Evolutionary conservation across 208 protist genomes (phyloP), one percentile per base, ranked within the genome.

Genomic region (Trypanosomatidae sp.): DNA sequence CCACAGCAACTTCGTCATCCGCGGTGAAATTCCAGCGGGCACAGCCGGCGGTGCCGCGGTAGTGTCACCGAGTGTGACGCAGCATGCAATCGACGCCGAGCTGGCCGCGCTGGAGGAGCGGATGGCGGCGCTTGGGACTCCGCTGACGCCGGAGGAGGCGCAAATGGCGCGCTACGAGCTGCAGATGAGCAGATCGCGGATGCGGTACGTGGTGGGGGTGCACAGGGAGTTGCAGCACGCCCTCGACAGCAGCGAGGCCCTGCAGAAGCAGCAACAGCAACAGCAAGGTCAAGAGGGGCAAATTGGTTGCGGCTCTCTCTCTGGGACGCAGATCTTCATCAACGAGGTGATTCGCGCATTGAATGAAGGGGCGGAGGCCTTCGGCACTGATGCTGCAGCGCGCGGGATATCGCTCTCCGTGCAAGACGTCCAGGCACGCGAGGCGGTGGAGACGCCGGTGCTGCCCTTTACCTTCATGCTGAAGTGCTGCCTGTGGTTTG

Each of bases 391-490:
- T 12, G 30, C 43, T 2, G 41, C 70, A 1, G 43, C 25, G 49
- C 17, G 43, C 1, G 62, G 41, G 7, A 36, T 0, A 10, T 7
- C 49, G n/a, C 22, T 71, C 9, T 66, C 76, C 0, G 80, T 85
- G n/a, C 77, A 84, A 47, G 71, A 79, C 46, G 69, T 85, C 0
- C 73, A 86, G 22, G 55, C 73, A 4, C 77, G 77, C 3, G 65
- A 79, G 33, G 60, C 41, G 0, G 59, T 90, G 1, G 81, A 81
- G 39, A 74, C 28, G 5, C 92, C 92, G 0, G 92, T 97, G 36
- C 44, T 97, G 2, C 92, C 92, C 12, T 97, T 93, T 73, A 95
- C 92, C 28, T 97, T 95, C 79, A 95, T 97, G 90, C 80, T 97
- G 0, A 97, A 97, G 71, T 87, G 84, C 74, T 97, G 89, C 58